Base-by-base conservation (phyloP, 371 early-diverging fungal genomes). In the Choanephora cucurbitarum region DNA sequence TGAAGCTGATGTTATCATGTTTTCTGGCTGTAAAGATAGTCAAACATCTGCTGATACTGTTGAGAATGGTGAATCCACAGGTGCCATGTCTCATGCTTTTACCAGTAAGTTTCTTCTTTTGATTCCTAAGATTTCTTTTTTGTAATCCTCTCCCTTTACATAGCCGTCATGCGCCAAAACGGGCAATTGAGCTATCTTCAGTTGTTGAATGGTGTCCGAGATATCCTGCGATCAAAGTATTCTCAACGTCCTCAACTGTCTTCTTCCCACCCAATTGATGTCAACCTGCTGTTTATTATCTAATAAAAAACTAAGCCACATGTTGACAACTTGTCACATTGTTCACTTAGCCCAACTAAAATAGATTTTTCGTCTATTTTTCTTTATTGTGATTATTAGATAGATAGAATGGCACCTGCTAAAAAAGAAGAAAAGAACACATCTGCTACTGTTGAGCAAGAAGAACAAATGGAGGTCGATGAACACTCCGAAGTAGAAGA, bases 1-100 rank as follows among this genome's bases (percentile, higher is more conserved):
- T 13, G 49, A 66, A 37, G 90, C 89, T 31, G 91, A 91, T 66
- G 89, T 91, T 5, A 83, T 91, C 52, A 87, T 89, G 88, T 91
- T 94, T 57, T 83, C 86, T 48, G 95, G 69, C 66, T 95, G 94
- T 71, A 91, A 90, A 65, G 96, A 96, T 62, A 75, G 70, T 53
- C 94, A 95, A 66, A 94, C 94, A 1, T 88, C 88, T 2, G 93
- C 95, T 1, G 95, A 96, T 70, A 77, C 93, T 14, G 65, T 66
- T 6, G 79, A 78, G 43, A 69, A 77, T 50, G 80, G 81, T 1
- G 72, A 75, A 23, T 79, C 81, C 55, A 89, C 90, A 0, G 91
- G 96, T 22, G 96, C 96, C 19, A 89, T 96, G 91, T 86, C 87
- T 15, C 86, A 82, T 55, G 91, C 94, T 0, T 81, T 95, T n/a